These are phyloP conservation scores for Capsella rubella DNA, from an alignment of 441 rosid genomes.

Conservation along the genomic window DNA sequence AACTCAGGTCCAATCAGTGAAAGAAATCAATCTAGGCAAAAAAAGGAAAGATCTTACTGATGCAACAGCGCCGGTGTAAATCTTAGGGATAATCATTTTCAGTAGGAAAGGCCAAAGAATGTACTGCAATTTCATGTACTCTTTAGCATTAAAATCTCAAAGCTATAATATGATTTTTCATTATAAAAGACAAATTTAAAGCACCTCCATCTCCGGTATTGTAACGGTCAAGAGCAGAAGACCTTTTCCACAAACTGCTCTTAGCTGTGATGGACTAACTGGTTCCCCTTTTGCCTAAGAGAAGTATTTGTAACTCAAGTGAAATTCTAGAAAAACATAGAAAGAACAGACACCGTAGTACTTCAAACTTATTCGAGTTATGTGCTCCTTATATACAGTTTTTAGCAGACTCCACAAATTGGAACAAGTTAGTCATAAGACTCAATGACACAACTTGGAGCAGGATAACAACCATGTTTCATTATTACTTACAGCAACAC, in stretches of 20 bases:
- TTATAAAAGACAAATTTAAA: slow-evolving; percentile 24
- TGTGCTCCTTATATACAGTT: slow-evolving; percentile 14
- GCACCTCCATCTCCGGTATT: slow-evolving; percentile 98
- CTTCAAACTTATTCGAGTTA: slow-evolving; percentile 24
- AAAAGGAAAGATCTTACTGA: slow-evolving; percentile 60
- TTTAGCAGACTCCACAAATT: slow-evolving; percentile 26
- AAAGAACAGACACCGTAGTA: slow-evolving; percentile 12
- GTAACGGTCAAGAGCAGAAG: slow-evolving; percentile 94
- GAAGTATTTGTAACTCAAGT: slow-evolving; percentile 26
- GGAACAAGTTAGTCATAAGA: slow-evolving; percentile 10
- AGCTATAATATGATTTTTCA: background rate
- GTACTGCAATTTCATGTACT: slow-evolving; percentile 62
- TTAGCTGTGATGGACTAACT: slow-evolving; percentile 67
- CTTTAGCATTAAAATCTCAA: slow-evolving; percentile 24
- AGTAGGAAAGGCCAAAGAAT: slow-evolving; percentile 97
- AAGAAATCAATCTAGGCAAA: background rate
- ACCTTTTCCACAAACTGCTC: slow-evolving; percentile 91
- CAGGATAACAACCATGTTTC: slow-evolving; percentile 18
- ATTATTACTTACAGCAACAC: slow-evolving; percentile 12
- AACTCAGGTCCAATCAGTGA: slow-evolving; percentile 6
- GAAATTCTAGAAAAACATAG: slow-evolving; percentile 1
- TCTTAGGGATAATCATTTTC: slow-evolving; percentile 84
- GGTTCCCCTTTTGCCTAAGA: slow-evolving; percentile 65
- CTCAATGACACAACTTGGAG: slow-evolving; percentile 9
- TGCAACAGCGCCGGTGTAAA: slow-evolving; percentile 82